Base-by-base conservation (phyloP, 768 basidiomycete species). In the Trametes sanguinea region DNA sequence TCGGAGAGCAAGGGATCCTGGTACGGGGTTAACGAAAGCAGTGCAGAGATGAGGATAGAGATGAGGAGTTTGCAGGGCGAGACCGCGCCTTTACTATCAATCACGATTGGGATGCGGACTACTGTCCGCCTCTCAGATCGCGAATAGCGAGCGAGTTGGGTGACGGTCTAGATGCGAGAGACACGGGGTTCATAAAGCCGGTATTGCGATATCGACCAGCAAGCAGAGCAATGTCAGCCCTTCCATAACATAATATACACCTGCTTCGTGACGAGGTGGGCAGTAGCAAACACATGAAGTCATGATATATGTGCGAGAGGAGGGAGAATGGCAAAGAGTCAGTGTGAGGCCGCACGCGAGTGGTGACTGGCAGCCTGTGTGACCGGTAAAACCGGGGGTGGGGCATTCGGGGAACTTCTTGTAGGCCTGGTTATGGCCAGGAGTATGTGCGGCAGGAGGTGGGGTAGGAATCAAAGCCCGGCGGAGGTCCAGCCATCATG, bases 401-500 rank as follows among this genome's bases (percentile, higher is more conserved):
- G 53, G 3, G 47, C 13, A 33, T 48, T 57, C 16, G 59, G 63
- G 17, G 63, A 64, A 13, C 44, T 30, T 14, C 54, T n/a, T 22
- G 9, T 40, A n/a, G 48, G 29, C 46, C 33, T 52, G 58, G 13
- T 43, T 40, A 32, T 58, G 62, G 2, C 40, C 33, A 2, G 43
- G 37, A 4, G 40, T n/a, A 27, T 58, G 59, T 17, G 40, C 51
- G 6, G 43, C 39, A 4, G 65, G 58, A 13, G 60, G 67, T 10
- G 62, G 58, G 4, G 58, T 17, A 4, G 65, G 64, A n/a, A 65
- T 53, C 22, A 64, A 64, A 43, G 2, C 63, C 44, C 32, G 61
- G 65, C n/a, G 65, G 51, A 6, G 69, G 69, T 9, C 64, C 62
- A 1, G 67, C 60, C 46, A 68, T 60, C 63, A 70, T 65, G 35